Evolutionary conservation across 1,284 basidiomycete species (phyloP), one percentile per base, ranked within the genome.

Genomic region (Fomitiporia mediterranea): DNA sequence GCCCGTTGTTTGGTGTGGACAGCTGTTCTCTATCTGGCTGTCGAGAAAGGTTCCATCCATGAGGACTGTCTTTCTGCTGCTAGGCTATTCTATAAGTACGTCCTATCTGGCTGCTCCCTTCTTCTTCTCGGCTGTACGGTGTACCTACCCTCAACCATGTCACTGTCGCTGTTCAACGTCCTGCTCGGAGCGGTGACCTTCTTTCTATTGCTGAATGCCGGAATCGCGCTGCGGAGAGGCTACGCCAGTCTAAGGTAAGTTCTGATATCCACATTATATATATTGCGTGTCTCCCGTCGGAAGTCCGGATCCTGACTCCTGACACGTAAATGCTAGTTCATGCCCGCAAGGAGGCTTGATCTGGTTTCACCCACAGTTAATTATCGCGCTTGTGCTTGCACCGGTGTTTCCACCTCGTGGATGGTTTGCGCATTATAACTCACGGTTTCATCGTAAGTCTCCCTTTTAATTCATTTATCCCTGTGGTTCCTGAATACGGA

Each of bases 401-500:
- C 43, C 47, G n/a, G 13, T 48, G 7, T 55, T 55, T 21, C 53
- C 53, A 4, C 46, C 44, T 2, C 44, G 46, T 1, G 53, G 53
- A 38, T 50, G 53, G 53, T 21, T 55, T 17, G 44, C 19, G 5
- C 53, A 55, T 39, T 55, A 49, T 21, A 40, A 39, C n/a, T 32
- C 27, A 8, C 32, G 40, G 37, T 55, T 55, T 27, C 44, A 21
- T 30, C 23, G 32, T 43, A 11, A 43, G 52, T 23, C 27, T 54
- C 3, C 28, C 21, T 34, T 19, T 32, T 7, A 30, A 3, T 17
- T 27, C 27, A 11, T 19, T 27, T 34, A 7, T 7, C 21, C n/a
- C n/a, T n/a, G 11, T 39, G 37, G 37, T 13, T 39, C 15, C 11
- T n/a, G 37, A 13, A 39, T 39, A n/a, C n/a, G n/a, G n/a, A n/a